Conservation (phyloP, 495 filamentous ascomycete genomes). For the Daldinia concentrica region DNA sequence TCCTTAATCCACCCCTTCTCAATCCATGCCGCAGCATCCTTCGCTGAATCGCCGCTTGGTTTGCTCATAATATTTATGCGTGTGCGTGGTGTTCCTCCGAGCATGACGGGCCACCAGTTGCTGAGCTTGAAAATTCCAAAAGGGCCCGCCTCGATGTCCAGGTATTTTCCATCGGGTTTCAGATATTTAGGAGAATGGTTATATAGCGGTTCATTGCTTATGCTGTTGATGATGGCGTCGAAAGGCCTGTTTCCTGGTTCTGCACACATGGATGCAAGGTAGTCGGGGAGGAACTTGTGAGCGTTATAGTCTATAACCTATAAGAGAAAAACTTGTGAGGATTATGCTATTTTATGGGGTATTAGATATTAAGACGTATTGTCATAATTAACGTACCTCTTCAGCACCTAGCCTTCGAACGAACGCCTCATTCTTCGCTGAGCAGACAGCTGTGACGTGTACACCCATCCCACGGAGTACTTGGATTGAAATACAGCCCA, state of each 20-base stretch:
- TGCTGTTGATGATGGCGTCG: neutral
- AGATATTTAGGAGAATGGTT: neutral
- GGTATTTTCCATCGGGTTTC: neutral
- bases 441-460: constrained; percentile 34
- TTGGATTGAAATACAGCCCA: constrained; percentile 30
- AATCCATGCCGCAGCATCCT: neutral
- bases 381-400: constrained; percentile 1
- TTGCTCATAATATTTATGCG: neutral
- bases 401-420: constrained; percentile 39
- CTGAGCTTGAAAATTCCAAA: neutral
- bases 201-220: neutral
- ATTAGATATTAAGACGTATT: neutral
- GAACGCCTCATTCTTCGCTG: constrained; percentile 27
- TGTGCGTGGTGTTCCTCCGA: neutral
- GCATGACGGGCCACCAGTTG: neutral
- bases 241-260: neutral
- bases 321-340: neutral
- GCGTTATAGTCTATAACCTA: neutral
- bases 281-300: neutral
- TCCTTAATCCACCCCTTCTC: neutral
- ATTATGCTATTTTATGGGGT: neutral
- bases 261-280: neutral
- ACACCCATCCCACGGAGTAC: constrained; percentile 30
- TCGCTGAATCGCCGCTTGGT: neutral
- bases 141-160: neutral